Evolutionary conservation across 75 land plant genomes (phyloP), one percentile per base, ranked within the genome.

Genomic region (Pinus taeda): DNA sequence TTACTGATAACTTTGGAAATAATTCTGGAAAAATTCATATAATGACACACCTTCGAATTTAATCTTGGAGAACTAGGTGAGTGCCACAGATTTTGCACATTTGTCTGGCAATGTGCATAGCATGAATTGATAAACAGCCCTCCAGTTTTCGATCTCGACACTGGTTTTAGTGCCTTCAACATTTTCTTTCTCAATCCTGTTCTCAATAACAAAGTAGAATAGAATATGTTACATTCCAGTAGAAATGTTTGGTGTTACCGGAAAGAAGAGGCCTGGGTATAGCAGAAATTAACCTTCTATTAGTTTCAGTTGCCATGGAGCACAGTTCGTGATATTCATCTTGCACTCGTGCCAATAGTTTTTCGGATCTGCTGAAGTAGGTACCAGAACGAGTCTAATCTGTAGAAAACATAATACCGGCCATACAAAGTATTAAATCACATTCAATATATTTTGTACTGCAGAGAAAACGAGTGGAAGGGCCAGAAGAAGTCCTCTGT

Each of bases 81-180:
- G 1, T 84, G 49, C 92, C 92, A 90, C 45, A 85, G 82, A 30
- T 80, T 82, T 60, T 82, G 88, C 57, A 3, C 73, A 60, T 66
- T 87, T 3, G 83, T 49, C 62, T 87, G 92, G 83, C 89, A 82
- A 60, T 90, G 92, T 11, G 89, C 85, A 75, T 79, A 90, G 79
- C 89, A 90, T 0, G 89, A 86, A 59, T 90, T 79, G 36, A 90
- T 87, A 76, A 84, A 90, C 79, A 84, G 33, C 7, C 92, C 92
- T 59, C 72, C 81, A 0, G 76, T 33, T 33, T 75, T 2, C 17
- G 84, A 78, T 20, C 14, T 72, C 2, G 33, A 61, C 2, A 66
- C 12, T 11, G 61, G 76, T 4, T 26, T 59, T 57, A 90, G 7
- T 70, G 89, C 87, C 11, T 14, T 75, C 6, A 90, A 37, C 17